Base-by-base conservation (phyloP, 169 alveolate genomes). In the Plasmodium vinckei region DNA sequence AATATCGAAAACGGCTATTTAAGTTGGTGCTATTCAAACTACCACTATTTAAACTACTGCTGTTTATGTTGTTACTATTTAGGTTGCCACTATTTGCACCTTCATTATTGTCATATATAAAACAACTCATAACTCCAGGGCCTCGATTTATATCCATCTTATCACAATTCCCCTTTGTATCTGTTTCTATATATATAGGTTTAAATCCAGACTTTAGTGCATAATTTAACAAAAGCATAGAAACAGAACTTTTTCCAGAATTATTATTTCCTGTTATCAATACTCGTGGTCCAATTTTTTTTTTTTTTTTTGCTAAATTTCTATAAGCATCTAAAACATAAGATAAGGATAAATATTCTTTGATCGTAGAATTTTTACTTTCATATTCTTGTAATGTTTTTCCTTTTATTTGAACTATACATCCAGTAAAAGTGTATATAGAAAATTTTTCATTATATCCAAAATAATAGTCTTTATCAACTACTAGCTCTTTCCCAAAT, bases 191-290 rank as follows among this genome's bases (percentile, higher is more conserved):
- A 79, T 77, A 96, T 7, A 94, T 65, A 4, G 97, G 98, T 21
- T 92, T 79, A 94, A 96, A 96, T 0, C 97, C 97, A 15, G 93
- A 77, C 33, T 97, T 88, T 21, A 95, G 82, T 42, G 97, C 98
- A 73, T 96, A 96, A 84, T 96, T 94, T 60, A 95, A 88, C 54
- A 96, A 73, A 10, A 94, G 72, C 71, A 89, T 73, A 27, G 97
- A 96, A 49, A 94, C 92, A 13, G 98, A 91, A 25, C 97, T 94
- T 67, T 96, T 96, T 10, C 98, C 98, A 44, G 97, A 95, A 64
- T 94, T 93, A 23, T 96, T 94, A 64, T 97, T 91, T 21, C 98
- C 98, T 0, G 97, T 95, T 46, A 96, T 94, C 60, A 96, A 67
- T 65, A 94, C 94, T 65, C 98, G 67, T 5, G 98, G 98, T 2